These are phyloP conservation scores for Globisporangium nagaii DNA, from an alignment of 352 stramenopile species.

Conservation along the genomic window DNA sequence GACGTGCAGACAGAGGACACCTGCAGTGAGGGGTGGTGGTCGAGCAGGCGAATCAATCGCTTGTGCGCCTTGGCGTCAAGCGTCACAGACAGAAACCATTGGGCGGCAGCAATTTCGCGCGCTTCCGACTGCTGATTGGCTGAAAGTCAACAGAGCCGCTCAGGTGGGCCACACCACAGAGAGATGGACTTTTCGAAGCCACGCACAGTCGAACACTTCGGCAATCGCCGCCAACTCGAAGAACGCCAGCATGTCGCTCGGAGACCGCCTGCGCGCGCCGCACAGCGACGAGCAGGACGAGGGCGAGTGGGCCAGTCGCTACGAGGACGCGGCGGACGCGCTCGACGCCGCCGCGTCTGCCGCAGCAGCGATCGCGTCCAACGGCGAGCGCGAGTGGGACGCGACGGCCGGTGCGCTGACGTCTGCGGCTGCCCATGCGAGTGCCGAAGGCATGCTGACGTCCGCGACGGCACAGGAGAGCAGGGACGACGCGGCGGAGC, in stretches of 20 bases:
- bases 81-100: conserved; percentile 19
- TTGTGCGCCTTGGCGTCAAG: conserved; percentile 1
- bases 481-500: conserved; percentile 20
- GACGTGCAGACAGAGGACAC: too few relatives aligned
- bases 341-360: not conserved
- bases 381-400: conserved; percentile 14
- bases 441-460: conserved; percentile 1
- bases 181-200: not conserved
- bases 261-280: conserved; percentile 14
- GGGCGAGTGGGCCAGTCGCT: conserved; percentile 37
- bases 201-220: too few relatives aligned
- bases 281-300: conserved; percentile 28
- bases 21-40: too few relatives aligned
- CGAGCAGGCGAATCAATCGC: not conserved
- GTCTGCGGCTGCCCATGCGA: conserved; percentile 13
- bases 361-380: not conserved
- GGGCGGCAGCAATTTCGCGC: conserved; percentile 11
- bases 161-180: not conserved
- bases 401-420: conserved; percentile 9
- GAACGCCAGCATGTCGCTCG: conserved; percentile 29
- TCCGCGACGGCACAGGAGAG: conserved; percentile 10
- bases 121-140: conserved; percentile 25
- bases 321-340: conserved; percentile 10
- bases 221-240: not conserved
- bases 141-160: conserved; percentile 16